Conservation (phyloP, 2,329 filamentous ascomycete species). For the Aureobasidium lini region DNA sequence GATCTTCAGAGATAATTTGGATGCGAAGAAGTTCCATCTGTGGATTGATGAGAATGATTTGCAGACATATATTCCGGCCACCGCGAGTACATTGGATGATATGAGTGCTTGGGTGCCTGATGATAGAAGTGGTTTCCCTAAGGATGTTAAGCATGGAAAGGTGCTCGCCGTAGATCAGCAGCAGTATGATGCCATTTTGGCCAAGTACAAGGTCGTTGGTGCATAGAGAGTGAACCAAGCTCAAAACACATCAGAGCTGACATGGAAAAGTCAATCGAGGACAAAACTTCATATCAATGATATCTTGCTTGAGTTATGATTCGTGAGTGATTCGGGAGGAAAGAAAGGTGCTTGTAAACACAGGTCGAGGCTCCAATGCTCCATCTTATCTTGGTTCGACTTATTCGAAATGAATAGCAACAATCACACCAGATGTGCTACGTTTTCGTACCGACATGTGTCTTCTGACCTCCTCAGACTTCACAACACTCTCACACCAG, state of each 20-base stretch:
- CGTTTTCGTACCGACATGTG: no score
- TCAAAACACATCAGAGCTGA: not conserved
- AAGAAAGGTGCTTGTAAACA: no score
- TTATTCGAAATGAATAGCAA: no score
- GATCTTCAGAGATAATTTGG: not conserved
- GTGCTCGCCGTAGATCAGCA: not conserved
- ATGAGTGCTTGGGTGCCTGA: constrained; percentile 4
- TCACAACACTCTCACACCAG: not conserved
- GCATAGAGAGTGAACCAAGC: not conserved
- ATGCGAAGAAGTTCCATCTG: not conserved
- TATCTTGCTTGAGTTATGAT: no score
- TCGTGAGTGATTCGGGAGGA: no score
- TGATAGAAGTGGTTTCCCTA: not conserved
- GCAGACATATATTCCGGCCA: constrained; percentile 1
- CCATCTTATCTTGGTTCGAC: no score
- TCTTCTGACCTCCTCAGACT: not conserved
- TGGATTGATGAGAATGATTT: constrained; percentile 3
- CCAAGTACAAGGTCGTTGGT: not conserved
- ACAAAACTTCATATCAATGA: no score
- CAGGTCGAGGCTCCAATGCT: no score
- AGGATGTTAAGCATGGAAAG: not conserved
- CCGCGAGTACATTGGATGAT: not conserved
- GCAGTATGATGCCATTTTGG: not conserved
- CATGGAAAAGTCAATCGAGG: no score
- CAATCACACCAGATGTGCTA: no score